Conservation (phyloP, 1,139 yeast species). For the Debaryomyces robertsiae region DNA sequence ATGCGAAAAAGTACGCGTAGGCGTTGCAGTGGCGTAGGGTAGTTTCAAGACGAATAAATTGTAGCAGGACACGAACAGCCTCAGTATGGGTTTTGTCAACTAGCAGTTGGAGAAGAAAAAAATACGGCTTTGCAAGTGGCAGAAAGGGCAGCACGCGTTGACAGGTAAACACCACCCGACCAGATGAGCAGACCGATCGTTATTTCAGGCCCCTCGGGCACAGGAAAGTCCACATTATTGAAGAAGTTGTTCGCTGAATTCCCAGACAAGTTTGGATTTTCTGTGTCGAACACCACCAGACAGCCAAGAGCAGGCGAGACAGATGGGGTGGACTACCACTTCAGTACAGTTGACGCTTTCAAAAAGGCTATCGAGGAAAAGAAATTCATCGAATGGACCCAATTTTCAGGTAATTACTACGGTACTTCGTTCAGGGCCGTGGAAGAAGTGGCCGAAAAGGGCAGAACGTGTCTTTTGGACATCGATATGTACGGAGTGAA, state of each 20-base stretch:
- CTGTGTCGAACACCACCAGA: slow-evolving; percentile 94
- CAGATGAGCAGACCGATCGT: slow-evolving; percentile 72
- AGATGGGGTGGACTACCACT: slow-evolving; percentile 88
- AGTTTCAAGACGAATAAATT: not conserved
- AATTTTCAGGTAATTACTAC: slow-evolving; percentile 94
- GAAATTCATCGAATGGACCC: slow-evolving; percentile 96
- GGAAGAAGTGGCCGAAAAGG: slow-evolving; percentile 63
- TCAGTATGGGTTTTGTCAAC: not conserved
- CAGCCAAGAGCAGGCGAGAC: slow-evolving; percentile 88
- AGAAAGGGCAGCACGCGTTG: not conserved
- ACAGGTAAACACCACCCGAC: not conserved
- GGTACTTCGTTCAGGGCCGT: slow-evolving; percentile 92
- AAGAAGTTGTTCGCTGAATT: slow-evolving; percentile 87
- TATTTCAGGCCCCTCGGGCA: slow-evolving; percentile 95
- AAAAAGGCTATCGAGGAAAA: slow-evolving; percentile 68
- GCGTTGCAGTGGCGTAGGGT: not conserved
- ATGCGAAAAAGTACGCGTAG: not conserved
- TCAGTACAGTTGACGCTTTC: slow-evolving; percentile 77
- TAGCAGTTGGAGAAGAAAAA: not conserved
- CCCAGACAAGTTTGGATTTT: slow-evolving; percentile 89
- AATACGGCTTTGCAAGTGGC: not conserved
- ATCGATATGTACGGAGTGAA: slow-evolving; percentile 99
- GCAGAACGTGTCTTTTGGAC: slow-evolving; percentile 84
- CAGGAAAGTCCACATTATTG: slow-evolving; percentile 93
- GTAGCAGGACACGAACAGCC: slow-evolving; percentile 2